Percentiles rank a stretch among this genome's conserved stretches.
These are phyloP conservation scores for Prunus kanzakura DNA, from an alignment of 306 rosid species.

Conservation along the genomic window DNA sequence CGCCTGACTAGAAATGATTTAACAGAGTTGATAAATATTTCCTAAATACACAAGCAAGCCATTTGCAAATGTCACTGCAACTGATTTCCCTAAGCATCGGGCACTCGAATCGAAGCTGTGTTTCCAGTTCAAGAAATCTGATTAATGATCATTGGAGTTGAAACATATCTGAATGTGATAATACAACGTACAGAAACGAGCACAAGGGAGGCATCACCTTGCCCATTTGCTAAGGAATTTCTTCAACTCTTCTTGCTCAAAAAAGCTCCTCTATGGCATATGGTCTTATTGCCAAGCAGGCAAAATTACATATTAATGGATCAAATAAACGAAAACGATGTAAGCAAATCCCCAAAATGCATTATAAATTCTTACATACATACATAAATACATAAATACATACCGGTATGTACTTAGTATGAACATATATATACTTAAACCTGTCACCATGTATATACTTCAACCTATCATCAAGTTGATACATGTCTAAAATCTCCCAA, in stretches of 20 bases:
- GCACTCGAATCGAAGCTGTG: constrained; percentile 20
- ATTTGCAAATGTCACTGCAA: constrained; percentile 35
- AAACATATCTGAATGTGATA: constrained; percentile 7
- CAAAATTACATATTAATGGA: background rate
- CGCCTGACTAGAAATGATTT: too few relatives aligned
- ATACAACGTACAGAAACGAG: constrained; percentile 13
- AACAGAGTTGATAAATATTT: too few relatives aligned
- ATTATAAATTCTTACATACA: constrained; percentile 21
- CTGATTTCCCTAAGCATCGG: constrained; percentile 42
- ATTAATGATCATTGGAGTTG: constrained; percentile 18
- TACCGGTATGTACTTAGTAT: background rate
- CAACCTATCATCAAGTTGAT: constrained; percentile 11
- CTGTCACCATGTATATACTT: background rate
- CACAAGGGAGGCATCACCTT: constrained; percentile 12
- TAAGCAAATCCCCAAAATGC: constrained; percentile 14
- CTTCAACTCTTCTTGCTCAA: background rate
- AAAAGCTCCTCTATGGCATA: background rate
- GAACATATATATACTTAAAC: constrained; percentile 15
- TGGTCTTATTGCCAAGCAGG: background rate
- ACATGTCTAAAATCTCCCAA: constrained; percentile 42
- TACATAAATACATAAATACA: constrained; percentile 31
- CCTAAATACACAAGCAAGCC: too few relatives aligned
- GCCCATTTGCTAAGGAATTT: constrained; percentile 16
- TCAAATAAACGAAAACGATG: background rate
- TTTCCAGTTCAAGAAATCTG: constrained; percentile 2